Evolutionary conservation across 2,329 filamentous ascomycete species (phyloP).

Genomic region (Phyllosticta paracitricarpa): DNA sequence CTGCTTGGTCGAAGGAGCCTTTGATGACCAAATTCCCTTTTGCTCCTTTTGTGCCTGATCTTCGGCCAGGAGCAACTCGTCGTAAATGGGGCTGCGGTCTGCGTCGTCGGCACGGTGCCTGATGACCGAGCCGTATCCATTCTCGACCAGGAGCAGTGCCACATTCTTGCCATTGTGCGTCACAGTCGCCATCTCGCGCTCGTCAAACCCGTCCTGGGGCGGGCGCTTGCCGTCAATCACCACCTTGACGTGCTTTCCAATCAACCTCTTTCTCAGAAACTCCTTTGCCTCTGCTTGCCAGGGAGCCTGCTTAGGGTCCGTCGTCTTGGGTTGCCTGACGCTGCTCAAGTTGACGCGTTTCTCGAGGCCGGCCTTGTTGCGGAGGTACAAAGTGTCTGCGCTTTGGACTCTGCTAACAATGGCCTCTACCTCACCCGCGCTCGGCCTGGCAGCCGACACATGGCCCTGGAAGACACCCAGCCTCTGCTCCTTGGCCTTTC

Average conservation of each 20-base stretch:
- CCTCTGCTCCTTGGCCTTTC: constrained; percentile 65
- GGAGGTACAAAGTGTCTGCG: constrained; percentile 79
- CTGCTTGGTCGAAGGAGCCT: constrained; percentile 71
- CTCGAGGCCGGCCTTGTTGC: constrained; percentile 74
- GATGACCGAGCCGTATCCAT: constrained; percentile 87
- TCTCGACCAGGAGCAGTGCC: constrained; percentile 75
- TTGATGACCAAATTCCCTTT: constrained; percentile 92
- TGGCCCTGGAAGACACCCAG: constrained; percentile 74
- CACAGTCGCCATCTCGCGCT: constrained; percentile 87
- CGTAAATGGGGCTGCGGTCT: constrained; percentile 88
- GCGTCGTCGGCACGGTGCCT: constrained; percentile 91
- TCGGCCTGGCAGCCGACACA: constrained; percentile 53
- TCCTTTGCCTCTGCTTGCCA: constrained; percentile 94
- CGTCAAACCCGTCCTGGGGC: constrained; percentile 82
- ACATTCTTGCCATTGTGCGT: constrained; percentile 78
- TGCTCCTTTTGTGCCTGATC: constrained; percentile 73
- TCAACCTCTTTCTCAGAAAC: constrained; percentile 83
- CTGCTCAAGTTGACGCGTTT: constrained; percentile 90
- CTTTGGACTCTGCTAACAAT: constrained; percentile 76
- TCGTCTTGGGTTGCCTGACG: constrained; percentile 81
- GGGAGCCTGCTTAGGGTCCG: constrained; percentile 75
- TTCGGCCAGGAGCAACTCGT: constrained; percentile 72
- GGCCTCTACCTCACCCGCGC: constrained; percentile 62
- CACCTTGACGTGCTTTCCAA: constrained; percentile 90
- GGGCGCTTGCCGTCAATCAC: constrained; percentile 85